Conservation (phyloP, 148 eudicot genomes). For the Limonium bicolor region DNA sequence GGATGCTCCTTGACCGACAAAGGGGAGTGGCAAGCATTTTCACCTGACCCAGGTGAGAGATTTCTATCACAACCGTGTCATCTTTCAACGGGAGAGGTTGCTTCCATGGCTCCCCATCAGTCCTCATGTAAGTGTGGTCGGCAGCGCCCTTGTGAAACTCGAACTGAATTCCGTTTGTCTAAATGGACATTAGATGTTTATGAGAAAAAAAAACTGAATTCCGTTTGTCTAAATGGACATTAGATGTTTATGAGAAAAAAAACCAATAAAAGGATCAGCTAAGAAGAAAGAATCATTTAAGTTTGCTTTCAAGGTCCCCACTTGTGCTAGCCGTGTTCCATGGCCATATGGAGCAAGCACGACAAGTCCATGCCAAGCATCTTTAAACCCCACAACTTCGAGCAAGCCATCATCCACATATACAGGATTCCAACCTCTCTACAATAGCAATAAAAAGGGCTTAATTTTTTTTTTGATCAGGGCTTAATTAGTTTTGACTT, state of each 20-base stretch:
- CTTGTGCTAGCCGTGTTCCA: constrained; percentile 54
- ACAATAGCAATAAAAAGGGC: constrained; percentile 2
- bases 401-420: constrained; percentile 42
- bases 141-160: constrained; percentile 34
- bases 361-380: constrained; percentile 51
- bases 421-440: constrained; percentile 37
- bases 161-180: constrained; percentile 29
- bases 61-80: constrained; percentile 30
- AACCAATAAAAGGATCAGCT: too few relatives aligned
- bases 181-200: too few relatives aligned
- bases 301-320: too few relatives aligned
- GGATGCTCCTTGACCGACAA: constrained; percentile 21
- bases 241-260: too few relatives aligned
- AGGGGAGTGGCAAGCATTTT: constrained; percentile 16
- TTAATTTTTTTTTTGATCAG: too few relatives aligned
- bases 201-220: too few relatives aligned
- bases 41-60: constrained; percentile 33
- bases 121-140: constrained; percentile 37
- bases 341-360: constrained; percentile 39
- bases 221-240: too few relatives aligned
- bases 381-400: constrained; percentile 42
- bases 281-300: too few relatives aligned
- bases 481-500: too few relatives aligned
- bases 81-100: constrained; percentile 35
- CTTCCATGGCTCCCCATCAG: constrained; percentile 54